Base-by-base conservation (phyloP, 129 eudicot genomes). In the Saposhnikovia divaricata region DNA sequence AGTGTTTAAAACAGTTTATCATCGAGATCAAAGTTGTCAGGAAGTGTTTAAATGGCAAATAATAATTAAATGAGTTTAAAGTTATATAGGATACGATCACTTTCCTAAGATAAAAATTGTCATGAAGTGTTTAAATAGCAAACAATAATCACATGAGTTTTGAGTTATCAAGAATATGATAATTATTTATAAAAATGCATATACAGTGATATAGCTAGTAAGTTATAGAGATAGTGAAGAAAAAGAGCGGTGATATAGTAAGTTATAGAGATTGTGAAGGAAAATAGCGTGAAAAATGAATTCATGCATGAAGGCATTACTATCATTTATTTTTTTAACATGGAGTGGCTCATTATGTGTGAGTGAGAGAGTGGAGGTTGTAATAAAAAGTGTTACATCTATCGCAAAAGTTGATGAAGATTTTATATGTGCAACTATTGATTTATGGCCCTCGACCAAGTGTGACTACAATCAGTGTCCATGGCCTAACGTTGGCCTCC, bases 361-460 rank as follows among this genome's bases (percentile, higher is more conserved):
- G 23, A 66, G 57, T 7, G 85, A 76, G 40, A 78, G 77, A 50
- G 80, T 83, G 27, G 77, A 76, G 31, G 44, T 86, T 57, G 77
- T 40, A 1, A 76, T 86, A 11, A 72, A 75, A 40, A 77, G 81
- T 7, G 59, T 16, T 28, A 76, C 45, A 6, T 42, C 88, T 70
- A 82, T 84, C 18, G 88, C 86, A 8, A 48, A 51, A 14, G 84
- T 86, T 16, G 87, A 87, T 72, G 85, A 81, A 10, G 72, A 84
- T 68, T 89, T 87, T 79, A 78, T 91, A 9, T 89, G 96, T 82
- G 93, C 93, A 0, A 91, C 93, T 5, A 51, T 91, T 47, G 96
- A 91, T 79, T 91, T 90, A 84, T 91, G 96, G 93, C 93, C 96
- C 19, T 51, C 47, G 0, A 75, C 75, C 11, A 91, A 91, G 80